Conservation (phyloP, 805 yeast species). For the Barnettozyma vustinii region DNA sequence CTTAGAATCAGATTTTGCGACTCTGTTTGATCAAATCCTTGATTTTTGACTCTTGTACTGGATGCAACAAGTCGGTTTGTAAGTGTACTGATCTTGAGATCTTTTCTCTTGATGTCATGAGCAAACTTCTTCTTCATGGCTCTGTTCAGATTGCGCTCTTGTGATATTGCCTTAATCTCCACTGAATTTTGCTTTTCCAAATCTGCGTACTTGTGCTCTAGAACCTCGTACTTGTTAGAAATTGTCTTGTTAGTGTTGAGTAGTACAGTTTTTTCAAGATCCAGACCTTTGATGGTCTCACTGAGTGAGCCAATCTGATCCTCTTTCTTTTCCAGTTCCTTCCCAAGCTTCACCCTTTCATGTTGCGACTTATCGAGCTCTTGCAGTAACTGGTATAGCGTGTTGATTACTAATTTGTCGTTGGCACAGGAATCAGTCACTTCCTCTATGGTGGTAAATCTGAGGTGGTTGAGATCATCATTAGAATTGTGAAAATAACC, state of each 20-base stretch:
- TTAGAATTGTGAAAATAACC: slow-evolving; percentile 10
- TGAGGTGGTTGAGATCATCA: background rate
- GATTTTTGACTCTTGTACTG: slow-evolving; percentile 9
- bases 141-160: slow-evolving; percentile 8
- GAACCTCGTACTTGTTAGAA: slow-evolving; percentile 5
- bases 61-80: slow-evolving; percentile 15
- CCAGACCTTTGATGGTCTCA: background rate
- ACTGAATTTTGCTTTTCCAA: background rate
- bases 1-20: background rate
- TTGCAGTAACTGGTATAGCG: slow-evolving; percentile 11
- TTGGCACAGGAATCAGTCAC: slow-evolving; percentile 3
- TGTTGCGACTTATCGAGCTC: slow-evolving; percentile 11
- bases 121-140: slow-evolving; percentile 17
- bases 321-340: slow-evolving; percentile 4
- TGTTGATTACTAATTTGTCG: slow-evolving; percentile 13
- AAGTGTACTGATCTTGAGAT: slow-evolving; percentile 12
- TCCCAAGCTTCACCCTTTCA: slow-evolving; percentile 3
- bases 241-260: background rate
- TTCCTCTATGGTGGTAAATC: slow-evolving; percentile 4
- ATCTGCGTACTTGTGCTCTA: background rate
- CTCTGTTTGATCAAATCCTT: slow-evolving; percentile 1
- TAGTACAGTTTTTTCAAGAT: background rate
- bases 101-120: slow-evolving; percentile 19
- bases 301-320: slow-evolving; percentile 1
- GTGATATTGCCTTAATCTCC: background rate